Conservation (phyloP, 192 early-diverging fungal genomes). For the Chytriomyces confervae region DNA sequence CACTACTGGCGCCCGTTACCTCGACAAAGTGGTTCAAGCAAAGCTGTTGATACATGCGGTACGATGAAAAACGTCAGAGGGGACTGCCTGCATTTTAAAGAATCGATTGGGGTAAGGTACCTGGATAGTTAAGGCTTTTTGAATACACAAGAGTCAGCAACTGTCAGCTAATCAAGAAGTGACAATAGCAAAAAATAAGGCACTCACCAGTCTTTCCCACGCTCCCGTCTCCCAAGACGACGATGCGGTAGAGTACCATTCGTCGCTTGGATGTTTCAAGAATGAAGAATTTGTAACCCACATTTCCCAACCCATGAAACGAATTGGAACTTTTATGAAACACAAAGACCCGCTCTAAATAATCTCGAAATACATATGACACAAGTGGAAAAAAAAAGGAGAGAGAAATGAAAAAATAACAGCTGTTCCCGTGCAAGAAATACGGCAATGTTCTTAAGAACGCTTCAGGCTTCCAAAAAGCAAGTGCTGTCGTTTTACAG, state of each 20-base stretch:
- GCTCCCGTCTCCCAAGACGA: slow-evolving; percentile 58
- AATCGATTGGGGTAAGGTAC: slow-evolving; percentile 6
- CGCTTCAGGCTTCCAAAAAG: neutral
- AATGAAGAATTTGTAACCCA: neutral
- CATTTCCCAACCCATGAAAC: neutral
- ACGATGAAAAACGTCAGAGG: neutral
- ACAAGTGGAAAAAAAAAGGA: neutral
- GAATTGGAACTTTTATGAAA: neutral
- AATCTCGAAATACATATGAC: neutral
- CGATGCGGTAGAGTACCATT: slow-evolving; percentile 49
- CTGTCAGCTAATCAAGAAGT: neutral
- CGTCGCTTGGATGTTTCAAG: neutral
- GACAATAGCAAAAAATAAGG: neutral
- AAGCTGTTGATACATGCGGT: slow-evolving; percentile 24
- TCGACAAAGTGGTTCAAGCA: slow-evolving; percentile 55
- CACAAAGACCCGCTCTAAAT: neutral
- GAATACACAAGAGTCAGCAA: neutral
- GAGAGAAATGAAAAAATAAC: neutral
- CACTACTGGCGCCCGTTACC: neutral
- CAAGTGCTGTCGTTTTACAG: neutral
- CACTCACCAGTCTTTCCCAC: slow-evolving; percentile 57
- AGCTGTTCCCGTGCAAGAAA: neutral
- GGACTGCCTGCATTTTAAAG: neutral
- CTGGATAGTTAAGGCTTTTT: slow-evolving; percentile 44
- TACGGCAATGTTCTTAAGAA: neutral